Conservation (phyloP, 768 basidiomycete species). For the Hygrophoropsis aurantiaca region DNA sequence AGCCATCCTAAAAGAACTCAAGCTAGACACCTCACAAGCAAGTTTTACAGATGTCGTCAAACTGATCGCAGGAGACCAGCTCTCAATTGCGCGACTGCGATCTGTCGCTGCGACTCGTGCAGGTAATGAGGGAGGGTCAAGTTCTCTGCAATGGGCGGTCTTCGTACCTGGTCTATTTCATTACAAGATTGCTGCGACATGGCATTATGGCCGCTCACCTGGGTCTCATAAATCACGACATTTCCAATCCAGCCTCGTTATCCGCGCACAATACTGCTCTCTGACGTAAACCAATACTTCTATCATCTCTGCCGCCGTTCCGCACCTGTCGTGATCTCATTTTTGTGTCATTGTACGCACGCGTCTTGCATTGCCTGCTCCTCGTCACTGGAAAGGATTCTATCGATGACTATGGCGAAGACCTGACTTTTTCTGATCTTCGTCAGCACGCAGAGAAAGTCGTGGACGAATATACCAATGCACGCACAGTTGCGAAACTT, state of each 20-base stretch:
- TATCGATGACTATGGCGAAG: slow-evolving; percentile 6
- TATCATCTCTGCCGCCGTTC: slow-evolving; percentile 25
- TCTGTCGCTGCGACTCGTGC: slow-evolving; percentile 9
- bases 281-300: slow-evolving; percentile 23
- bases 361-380: slow-evolving; percentile 24
- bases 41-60: slow-evolving; percentile 1
- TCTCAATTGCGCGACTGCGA: slow-evolving; percentile 13
- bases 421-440: slow-evolving; percentile 2
- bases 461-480: slow-evolving; percentile 5
- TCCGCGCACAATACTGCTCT: slow-evolving; percentile 17
- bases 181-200: slow-evolving; percentile 15
- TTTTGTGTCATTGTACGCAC: slow-evolving; percentile 27
- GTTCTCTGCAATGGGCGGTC: slow-evolving; percentile 4
- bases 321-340: slow-evolving; percentile 28
- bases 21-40: slow-evolving; percentile 3
- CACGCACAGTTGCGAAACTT: neutral
- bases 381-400: slow-evolving; percentile 13
- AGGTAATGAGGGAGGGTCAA: slow-evolving; percentile 11
- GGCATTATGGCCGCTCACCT: slow-evolving; percentile 16
- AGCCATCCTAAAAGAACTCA: slow-evolving; percentile 5
- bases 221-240: slow-evolving; percentile 9
- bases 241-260: slow-evolving; percentile 12
- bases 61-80: slow-evolving; percentile 17
- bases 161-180: slow-evolving; percentile 17
- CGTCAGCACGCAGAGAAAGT: neutral